Evolutionary conservation across 1,139 yeast genomes (phyloP).

Genomic region (Scheffersomyces parashehatae): DNA sequence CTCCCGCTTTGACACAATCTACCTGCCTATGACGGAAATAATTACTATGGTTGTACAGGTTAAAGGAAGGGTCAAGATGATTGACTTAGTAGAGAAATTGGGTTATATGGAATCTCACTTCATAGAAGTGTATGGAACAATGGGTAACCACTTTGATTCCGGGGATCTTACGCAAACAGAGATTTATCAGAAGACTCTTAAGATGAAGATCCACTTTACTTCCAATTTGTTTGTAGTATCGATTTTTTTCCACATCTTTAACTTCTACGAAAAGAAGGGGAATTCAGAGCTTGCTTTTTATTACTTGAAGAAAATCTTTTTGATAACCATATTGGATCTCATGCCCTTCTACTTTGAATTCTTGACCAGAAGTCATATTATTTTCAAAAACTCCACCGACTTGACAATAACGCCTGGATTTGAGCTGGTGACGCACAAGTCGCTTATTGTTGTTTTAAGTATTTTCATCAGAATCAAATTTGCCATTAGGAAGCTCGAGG

Average conservation of each 20-base stretch:
- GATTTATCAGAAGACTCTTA: conserved; percentile 5
- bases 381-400: conserved; percentile 28
- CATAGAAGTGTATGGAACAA: conserved; percentile 11
- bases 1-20: conserved; percentile 16
- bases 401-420: conserved; percentile 43
- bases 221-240: conserved; percentile 28
- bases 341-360: conserved; percentile 41
- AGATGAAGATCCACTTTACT: conserved; percentile 10
- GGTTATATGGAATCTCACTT: conserved; percentile 18
- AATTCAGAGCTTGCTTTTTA: conserved; percentile 30
- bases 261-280: conserved; percentile 37
- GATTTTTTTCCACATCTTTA: conserved; percentile 39
- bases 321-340: conserved; percentile 31
- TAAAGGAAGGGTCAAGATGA: conserved; percentile 18
- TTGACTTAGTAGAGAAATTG: conserved; percentile 17
- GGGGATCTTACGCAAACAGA: conserved; percentile 12
- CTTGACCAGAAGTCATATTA: conserved; percentile 30
- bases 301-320: conserved; percentile 34
- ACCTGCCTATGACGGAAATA: conserved; percentile 19
- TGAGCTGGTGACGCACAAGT: conserved; percentile 39
- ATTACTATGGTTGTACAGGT: conserved; percentile 20
- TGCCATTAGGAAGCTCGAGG: conserved; percentile 7
- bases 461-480: conserved; percentile 22
- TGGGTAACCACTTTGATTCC: conserved; percentile 14
- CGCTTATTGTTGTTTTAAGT: conserved; percentile 30